These are phyloP conservation scores for Chaetomium globosum DNA, from an alignment of 2,329 filamentous ascomycete genomes.

Conservation along the genomic window DNA sequence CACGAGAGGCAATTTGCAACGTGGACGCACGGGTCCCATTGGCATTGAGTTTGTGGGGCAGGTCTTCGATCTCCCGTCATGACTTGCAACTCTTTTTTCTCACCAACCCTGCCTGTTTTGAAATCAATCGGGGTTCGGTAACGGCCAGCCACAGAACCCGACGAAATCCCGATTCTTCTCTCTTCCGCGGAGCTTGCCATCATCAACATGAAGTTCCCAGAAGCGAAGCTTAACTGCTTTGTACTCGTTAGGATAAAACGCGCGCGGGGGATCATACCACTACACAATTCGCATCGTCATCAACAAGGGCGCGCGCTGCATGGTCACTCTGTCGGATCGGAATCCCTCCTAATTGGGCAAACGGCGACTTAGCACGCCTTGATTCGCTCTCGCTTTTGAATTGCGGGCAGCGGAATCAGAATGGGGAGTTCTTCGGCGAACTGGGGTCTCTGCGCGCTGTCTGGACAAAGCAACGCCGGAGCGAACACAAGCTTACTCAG, in stretches of 20 bases:
- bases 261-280: not conserved
- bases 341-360: not conserved
- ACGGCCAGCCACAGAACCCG: constrained; percentile 10
- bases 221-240: not conserved
- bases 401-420: constrained; percentile 4
- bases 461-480: not conserved
- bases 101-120: not conserved
- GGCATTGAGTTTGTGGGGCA: not conserved
- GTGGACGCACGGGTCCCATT: not conserved
- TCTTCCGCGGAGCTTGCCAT: not conserved
- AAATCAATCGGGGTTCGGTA: constrained; percentile 19
- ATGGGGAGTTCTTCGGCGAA: not conserved
- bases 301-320: not conserved
- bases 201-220: not conserved
- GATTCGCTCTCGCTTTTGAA: constrained; percentile 1
- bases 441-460: not conserved
- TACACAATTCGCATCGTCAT: not conserved
- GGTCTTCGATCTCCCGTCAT: not conserved
- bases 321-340: not conserved
- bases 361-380: constrained; percentile 3
- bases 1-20: not conserved
- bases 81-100: not conserved
- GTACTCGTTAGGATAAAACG: constrained; percentile 1
- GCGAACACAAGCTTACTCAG: constrained; percentile 15
- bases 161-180: not conserved